phyloP scores from a whole-genome alignment of 345 rosid genomes.

The Hirschfeldia incana region DNA sequence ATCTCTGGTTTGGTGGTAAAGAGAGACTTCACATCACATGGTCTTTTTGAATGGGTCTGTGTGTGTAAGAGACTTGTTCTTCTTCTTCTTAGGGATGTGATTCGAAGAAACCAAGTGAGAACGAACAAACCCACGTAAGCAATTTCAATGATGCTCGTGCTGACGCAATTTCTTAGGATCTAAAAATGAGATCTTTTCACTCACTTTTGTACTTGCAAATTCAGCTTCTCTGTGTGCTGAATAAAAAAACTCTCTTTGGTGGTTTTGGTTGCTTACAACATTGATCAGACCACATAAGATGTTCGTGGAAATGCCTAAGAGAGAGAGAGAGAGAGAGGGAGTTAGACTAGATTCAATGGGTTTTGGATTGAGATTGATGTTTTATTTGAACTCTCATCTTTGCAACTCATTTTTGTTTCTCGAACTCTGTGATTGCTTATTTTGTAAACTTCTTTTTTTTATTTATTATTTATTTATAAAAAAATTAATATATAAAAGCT shows the following conservation, averaged over 20 bases:
- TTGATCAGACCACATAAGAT: constrained; percentile 34
- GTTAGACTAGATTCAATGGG: constrained; percentile 68
- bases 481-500: constrained; percentile 14
- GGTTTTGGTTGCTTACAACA: constrained; percentile 14
- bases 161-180: constrained; percentile 45
- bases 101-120: constrained; percentile 50
- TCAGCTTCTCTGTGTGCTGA: constrained; percentile 38
- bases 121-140: constrained; percentile 55
- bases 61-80: constrained; percentile 7
- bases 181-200: constrained; percentile 50
- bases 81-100: constrained; percentile 47
- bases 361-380: constrained; percentile 78
- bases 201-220: constrained; percentile 36
- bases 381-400: constrained; percentile 44
- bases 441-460: constrained; percentile 28
- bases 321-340: neutral
- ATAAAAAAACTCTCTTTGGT: neutral
- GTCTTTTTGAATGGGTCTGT: constrained; percentile 7
- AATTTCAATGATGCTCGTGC: neutral
- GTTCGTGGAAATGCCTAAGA: constrained; percentile 32
- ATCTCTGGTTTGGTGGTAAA: constrained; percentile 13
- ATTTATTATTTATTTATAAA: constrained; percentile 6
- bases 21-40: neutral
- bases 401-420: constrained; percentile 35
- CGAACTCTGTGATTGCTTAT: constrained; percentile 56